Percentiles rank a stretch among this genome's conserved stretches.
Conservation (phyloP, 106 monocot genomes). For the Ottelia alismoides region DNA sequence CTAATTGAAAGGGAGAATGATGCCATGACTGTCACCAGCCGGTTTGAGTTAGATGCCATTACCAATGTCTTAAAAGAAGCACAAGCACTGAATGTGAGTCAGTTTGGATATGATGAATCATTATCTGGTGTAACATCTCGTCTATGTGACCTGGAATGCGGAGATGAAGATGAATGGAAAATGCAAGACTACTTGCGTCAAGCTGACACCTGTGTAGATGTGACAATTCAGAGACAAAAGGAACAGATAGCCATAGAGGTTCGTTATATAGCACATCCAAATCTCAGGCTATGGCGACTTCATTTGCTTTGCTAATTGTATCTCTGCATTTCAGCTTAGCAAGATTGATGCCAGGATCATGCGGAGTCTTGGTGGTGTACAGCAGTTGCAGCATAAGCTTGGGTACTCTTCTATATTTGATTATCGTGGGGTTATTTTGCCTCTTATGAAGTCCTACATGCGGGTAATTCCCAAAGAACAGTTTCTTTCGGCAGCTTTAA, state of each 20-base stretch:
- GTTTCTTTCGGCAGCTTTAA: background rate
- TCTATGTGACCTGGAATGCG: conserved; percentile 46
- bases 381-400: conserved; percentile 63
- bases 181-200: conserved; percentile 47
- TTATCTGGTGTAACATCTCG: conserved; percentile 38
- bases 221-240: conserved; percentile 56
- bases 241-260: conserved; percentile 70
- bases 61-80: conserved; percentile 71
- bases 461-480: conserved; percentile 29
- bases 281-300: too few species aligned
- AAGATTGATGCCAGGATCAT: conserved; percentile 85
- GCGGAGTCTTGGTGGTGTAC: conserved; percentile 40
- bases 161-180: conserved; percentile 50
- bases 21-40: conserved; percentile 14
- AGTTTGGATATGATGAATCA: conserved; percentile 60
- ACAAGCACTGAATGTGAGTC: conserved; percentile 35
- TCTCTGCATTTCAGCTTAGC: conserved; percentile 72
- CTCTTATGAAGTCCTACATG: conserved; percentile 73
- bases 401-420: conserved; percentile 64
- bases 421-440: conserved; percentile 58
- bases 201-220: conserved; percentile 41
- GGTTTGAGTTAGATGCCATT: conserved; percentile 59
- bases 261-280: too few species aligned
- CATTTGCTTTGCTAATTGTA: too few species aligned
- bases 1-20: conserved; percentile 49